A percentile compares a stretch with the other conserved stretches of the same genome.
phyloP scores from a whole-genome alignment of 176 grass and related monocot genomes.

The Bromus sterilis region DNA sequence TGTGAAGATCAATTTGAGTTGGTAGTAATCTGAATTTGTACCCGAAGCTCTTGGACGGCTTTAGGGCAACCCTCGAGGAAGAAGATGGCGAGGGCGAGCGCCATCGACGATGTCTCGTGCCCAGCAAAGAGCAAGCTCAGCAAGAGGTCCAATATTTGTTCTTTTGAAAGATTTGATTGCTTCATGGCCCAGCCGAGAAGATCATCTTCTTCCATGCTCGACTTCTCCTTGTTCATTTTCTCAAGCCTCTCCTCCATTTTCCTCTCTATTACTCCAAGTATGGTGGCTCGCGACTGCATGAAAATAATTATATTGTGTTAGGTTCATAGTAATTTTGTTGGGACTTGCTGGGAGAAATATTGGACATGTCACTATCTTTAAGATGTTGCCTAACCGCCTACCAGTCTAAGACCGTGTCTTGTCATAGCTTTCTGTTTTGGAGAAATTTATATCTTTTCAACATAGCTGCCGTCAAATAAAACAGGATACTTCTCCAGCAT shows the following conservation, averaged over 20 bases:
- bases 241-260: constrained; percentile 67
- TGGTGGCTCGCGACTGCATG: constrained; percentile 52
- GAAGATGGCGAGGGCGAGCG: constrained; percentile 75
- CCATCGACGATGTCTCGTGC: constrained; percentile 93
- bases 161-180: constrained; percentile 59
- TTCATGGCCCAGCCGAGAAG: constrained; percentile 83
- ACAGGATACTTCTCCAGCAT: background rate
- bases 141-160: constrained; percentile 93
- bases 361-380: background rate
- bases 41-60: constrained; percentile 59
- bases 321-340: background rate
- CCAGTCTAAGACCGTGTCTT: constrained; percentile 4
- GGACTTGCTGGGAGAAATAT: background rate
- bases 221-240: constrained; percentile 27
- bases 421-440: constrained; percentile 10
- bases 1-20: background rate
- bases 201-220: constrained; percentile 61
- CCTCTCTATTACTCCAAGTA: constrained; percentile 79
- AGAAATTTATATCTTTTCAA: constrained; percentile 14
- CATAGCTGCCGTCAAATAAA: background rate
- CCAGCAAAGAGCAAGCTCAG: constrained; percentile 89
- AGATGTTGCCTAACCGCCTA: constrained; percentile 27
- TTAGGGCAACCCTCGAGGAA: constrained; percentile 81
- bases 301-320: background rate
- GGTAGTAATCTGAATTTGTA: constrained; percentile 9